phyloP scores from a whole-genome alignment of 108 stramenopile genomes.

The Fragilariopsis cylindrus region DNA sequence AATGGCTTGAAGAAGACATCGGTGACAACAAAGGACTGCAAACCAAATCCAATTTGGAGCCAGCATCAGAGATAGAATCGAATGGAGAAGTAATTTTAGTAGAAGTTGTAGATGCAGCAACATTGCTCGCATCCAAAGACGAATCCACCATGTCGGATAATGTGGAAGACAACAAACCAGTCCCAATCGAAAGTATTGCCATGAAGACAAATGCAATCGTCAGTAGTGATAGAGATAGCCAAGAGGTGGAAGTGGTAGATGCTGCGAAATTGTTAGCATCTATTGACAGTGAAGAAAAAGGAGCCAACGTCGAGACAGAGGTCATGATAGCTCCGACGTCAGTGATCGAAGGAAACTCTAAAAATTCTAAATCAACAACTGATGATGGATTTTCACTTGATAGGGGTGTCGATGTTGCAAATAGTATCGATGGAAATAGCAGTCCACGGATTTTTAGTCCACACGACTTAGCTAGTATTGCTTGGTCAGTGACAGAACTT shows the following conservation, averaged over 20 bases:
- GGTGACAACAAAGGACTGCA: conserved; percentile 7
- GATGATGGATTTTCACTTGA: background rate
- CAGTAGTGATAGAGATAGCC: background rate
- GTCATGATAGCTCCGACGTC: conserved; percentile 20
- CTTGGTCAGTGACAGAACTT: conserved; percentile 63
- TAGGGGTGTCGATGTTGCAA: background rate
- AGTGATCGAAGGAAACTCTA: conserved; percentile 9
- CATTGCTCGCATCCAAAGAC: conserved; percentile 26
- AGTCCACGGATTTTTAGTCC: conserved; percentile 30
- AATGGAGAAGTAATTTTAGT: conserved; percentile 24
- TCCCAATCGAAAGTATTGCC: conserved; percentile 22
- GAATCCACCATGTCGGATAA: background rate
- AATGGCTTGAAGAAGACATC: conserved; percentile 38
- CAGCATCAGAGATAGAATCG: background rate
- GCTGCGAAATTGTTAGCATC: conserved; percentile 40
- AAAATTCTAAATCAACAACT: too few species aligned
- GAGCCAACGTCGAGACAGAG: conserved; percentile 21
- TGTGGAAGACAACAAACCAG: background rate
- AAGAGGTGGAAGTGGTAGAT: conserved; percentile 47
- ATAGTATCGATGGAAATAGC: background rate
- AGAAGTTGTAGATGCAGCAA: conserved; percentile 45
- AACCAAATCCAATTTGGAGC: background rate
- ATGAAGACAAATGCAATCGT: conserved; percentile 4
- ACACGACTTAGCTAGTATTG: conserved; percentile 55
- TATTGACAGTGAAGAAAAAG: conserved; percentile 3